Percentiles rank a stretch among this genome's conserved stretches.
Conservation (phyloP, 1,284 basidiomycete genomes). For the Pseudozyma flocculosa region DNA sequence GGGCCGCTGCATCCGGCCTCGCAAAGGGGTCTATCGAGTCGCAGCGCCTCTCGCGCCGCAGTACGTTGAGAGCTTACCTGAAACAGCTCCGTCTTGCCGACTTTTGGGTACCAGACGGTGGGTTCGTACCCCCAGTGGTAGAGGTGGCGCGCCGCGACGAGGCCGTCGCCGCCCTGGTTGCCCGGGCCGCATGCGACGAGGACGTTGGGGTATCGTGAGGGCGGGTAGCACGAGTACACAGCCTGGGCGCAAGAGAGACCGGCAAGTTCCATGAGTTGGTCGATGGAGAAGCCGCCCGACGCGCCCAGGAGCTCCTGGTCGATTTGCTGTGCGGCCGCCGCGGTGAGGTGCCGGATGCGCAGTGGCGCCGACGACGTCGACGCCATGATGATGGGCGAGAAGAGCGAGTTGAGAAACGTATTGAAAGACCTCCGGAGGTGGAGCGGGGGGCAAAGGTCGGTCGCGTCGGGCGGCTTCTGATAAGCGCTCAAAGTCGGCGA, state of each 20-base stretch:
- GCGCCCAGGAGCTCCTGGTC: constrained; percentile 51
- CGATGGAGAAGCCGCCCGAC: constrained; percentile 45
- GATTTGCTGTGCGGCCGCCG: constrained; percentile 40
- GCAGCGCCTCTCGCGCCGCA: too few relatives aligned
- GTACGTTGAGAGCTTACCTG: constrained; percentile 1
- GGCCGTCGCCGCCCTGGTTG: constrained; percentile 81
- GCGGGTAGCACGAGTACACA: constrained; percentile 73
- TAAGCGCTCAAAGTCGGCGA: too few relatives aligned
- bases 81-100: constrained; percentile 50
- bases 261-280: constrained; percentile 95
- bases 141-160: constrained; percentile 93
- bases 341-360: constrained; percentile 45
- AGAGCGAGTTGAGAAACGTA: background rate
- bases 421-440: background rate
- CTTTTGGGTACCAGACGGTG: constrained; percentile 52
- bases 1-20: too few relatives aligned
- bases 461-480: too few relatives aligned
- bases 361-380: constrained; percentile 4
- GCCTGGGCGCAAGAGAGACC: constrained; percentile 92
- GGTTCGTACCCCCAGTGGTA: constrained; percentile 53
- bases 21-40: too few relatives aligned
- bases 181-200: constrained; percentile 95
- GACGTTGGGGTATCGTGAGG: constrained; percentile 69
- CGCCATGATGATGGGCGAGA: background rate
- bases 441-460: too few relatives aligned